phyloP scores from a whole-genome alignment of 1,139 yeast genomes.

The Kazachstania sp. region DNA sequence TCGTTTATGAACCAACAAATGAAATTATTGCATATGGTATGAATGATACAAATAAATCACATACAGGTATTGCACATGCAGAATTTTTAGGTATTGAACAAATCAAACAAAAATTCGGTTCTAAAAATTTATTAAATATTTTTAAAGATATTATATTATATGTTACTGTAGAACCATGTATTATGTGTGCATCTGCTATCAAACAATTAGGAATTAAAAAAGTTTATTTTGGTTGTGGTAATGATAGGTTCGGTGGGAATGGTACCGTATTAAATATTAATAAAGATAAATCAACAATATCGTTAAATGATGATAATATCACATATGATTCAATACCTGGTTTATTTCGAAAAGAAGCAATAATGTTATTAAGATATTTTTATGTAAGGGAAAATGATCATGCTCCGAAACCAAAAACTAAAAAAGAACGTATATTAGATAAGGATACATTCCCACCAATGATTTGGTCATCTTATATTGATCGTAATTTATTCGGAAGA shows the following conservation, averaged over 20 bases:
- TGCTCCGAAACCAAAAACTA: constrained; percentile 75
- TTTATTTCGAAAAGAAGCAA: constrained; percentile 69
- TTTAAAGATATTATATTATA: constrained; percentile 55
- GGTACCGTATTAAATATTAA: constrained; percentile 74
- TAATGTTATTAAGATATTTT: constrained; percentile 69
- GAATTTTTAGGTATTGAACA: constrained; percentile 74
- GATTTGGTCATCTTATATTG: constrained; percentile 41
- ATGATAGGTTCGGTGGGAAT: constrained; percentile 94
- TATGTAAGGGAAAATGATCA: constrained; percentile 76
- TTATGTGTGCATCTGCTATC: constrained; percentile 94
- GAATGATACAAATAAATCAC: constrained; percentile 81
- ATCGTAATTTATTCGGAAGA: constrained; percentile 38
- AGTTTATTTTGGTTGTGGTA: constrained; percentile 87
- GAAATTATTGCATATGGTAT: constrained; percentile 66
- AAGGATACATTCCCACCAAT: constrained; percentile 54
- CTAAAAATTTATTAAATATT: constrained; percentile 18
- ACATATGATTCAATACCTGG: constrained; percentile 67
- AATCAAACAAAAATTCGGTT: constrained; percentile 33
- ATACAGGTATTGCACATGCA: constrained; percentile 85
- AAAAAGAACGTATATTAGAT: constrained; percentile 69
- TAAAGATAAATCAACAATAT: constrained; percentile 34
- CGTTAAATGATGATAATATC: constrained; percentile 8
- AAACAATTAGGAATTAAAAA: constrained; percentile 66
- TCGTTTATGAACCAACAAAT: constrained; percentile 39
- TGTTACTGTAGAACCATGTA: constrained; percentile 96